A percentile compares a stretch with the other conserved stretches of the same genome.
phyloP scores from a whole-genome alignment of 768 basidiomycete genomes.

The Boletus pseudopeckii region DNA sequence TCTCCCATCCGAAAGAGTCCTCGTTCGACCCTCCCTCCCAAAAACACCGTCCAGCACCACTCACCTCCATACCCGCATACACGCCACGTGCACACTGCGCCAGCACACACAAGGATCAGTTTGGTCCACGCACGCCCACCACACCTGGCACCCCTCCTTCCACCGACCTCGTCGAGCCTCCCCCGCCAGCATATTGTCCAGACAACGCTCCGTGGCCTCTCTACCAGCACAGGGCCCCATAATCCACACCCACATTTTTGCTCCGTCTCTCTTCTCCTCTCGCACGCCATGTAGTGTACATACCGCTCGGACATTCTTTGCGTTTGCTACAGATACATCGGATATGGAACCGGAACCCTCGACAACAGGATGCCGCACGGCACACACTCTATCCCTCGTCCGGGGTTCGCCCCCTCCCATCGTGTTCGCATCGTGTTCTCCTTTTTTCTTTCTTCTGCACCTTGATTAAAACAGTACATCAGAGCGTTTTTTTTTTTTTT shows the following conservation, averaged over 20 bases:
- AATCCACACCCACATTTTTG: background rate
- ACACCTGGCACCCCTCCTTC: slow-evolving; percentile 5
- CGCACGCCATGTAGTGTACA: background rate
- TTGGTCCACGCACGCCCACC: slow-evolving; percentile 13
- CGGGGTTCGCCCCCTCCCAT: background rate
- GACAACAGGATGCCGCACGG: background rate
- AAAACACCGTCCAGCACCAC: slow-evolving; percentile 18
- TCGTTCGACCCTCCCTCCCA: background rate
- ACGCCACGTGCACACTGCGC: slow-evolving; percentile 10
- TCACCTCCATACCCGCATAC: background rate
- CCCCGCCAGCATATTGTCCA: slow-evolving; percentile 27
- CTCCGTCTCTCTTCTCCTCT: background rate
- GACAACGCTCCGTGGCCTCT: slow-evolving; percentile 8
- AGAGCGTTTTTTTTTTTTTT: too few relatives aligned
- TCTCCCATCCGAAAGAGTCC: slow-evolving; percentile 1
- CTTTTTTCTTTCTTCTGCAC: background rate
- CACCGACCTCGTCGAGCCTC: slow-evolving; percentile 19
- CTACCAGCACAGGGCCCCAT: slow-evolving; percentile 5
- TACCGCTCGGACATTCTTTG: background rate
- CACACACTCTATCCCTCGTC: slow-evolving; percentile 2
- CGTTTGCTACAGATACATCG: background rate
- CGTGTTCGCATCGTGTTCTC: background rate
- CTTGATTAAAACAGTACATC: background rate
- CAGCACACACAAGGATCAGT: slow-evolving; percentile 29
- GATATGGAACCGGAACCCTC: background rate